Evolutionary conservation across 192 early-diverging fungal genomes (phyloP), one percentile per base, ranked within the genome.

Genomic region (Gryganskiella cystojenkinii): DNA sequence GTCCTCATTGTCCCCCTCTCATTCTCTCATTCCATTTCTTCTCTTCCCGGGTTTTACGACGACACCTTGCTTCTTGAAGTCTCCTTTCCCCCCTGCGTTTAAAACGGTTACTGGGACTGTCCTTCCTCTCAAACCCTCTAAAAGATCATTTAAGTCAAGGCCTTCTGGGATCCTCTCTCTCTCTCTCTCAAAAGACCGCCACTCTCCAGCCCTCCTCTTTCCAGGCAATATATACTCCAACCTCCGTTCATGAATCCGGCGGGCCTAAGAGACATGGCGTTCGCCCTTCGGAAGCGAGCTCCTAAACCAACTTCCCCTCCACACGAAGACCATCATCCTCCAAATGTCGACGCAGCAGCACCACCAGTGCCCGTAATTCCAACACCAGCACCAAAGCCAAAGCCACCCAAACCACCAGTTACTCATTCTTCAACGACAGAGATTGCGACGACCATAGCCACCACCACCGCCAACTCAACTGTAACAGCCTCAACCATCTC

Each of bases 321-420:
- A 35, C 55, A 56, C 34, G 31, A 2, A 13, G 11, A 33, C 33
- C n/a, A n/a, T n/a, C n/a, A n/a, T n/a, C n/a, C n/a, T n/a, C n/a
- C n/a, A n/a, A 27, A 6, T 31, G 19, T 31, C 33, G 33, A 31
- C 28, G 55, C 33, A n/a, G n/a, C 28, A 5, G 57, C 57, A 25
- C n/a, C 30, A 9, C 20, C 46, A 20, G 14, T 0, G 24, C 50
- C 53, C 2, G 2, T 51, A 24, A 27, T 27, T 14, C 42, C 30
- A 28, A 24, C 63, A 30, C 63, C 59, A 20, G 49, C 46, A 35
- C 61, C 50, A 47, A 30, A 15, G 5, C 50, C 37, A 33, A 54
- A 64, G 51, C 35, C 63, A 22, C 17, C 52, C 3, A 54, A 11
- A 30, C 52, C 6, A 27, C 52, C 27, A 25, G 24, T 30, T 7